These are phyloP conservation scores for Coemansia sp. DNA, from an alignment of 192 early-diverging fungal genomes.

Conservation along the genomic window DNA sequence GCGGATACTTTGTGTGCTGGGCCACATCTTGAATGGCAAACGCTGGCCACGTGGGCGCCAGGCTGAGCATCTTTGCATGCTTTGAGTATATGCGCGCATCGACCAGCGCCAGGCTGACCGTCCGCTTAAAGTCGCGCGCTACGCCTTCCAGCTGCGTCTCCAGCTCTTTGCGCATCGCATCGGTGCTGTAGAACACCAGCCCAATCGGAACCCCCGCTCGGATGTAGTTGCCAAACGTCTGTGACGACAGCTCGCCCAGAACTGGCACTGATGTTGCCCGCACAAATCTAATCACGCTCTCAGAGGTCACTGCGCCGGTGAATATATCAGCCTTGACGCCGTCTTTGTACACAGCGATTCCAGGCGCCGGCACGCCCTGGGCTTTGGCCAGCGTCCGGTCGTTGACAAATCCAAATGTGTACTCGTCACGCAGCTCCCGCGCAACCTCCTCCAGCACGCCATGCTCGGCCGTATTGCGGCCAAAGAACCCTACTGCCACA, in stretches of 20 bases:
- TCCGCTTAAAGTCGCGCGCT: constrained; percentile 79
- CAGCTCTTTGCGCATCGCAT: constrained; percentile 59
- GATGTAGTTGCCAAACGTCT: constrained; percentile 84
- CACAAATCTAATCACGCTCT: constrained; percentile 66
- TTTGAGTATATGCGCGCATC: constrained; percentile 79
- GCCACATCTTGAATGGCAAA: constrained; percentile 81
- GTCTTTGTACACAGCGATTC: constrained; percentile 80
- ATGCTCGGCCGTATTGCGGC: constrained; percentile 58
- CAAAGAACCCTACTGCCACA: constrained; percentile 82
- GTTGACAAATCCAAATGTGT: constrained; percentile 74
- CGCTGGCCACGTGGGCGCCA: constrained; percentile 91
- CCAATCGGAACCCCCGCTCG: constrained; percentile 80
- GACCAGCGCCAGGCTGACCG: constrained; percentile 85
- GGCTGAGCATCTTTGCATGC: constrained; percentile 78
- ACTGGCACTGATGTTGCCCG: constrained; percentile 74
- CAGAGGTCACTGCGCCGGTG: constrained; percentile 57
- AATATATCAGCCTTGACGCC: constrained; percentile 73
- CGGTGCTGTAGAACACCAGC: constrained; percentile 75
- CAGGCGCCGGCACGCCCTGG: constrained; percentile 59
- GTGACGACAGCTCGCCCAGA: constrained; percentile 85
- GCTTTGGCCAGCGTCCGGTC: constrained; percentile 59
- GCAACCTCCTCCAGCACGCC: constrained; percentile 67
- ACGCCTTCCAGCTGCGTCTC: constrained; percentile 60
- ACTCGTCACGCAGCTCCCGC: constrained; percentile 79
- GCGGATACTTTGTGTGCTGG: constrained; percentile 78